Base-by-base conservation (phyloP, 2,329 filamentous ascomycete species). In the Cladosporium austrohemisphaericum region DNA sequence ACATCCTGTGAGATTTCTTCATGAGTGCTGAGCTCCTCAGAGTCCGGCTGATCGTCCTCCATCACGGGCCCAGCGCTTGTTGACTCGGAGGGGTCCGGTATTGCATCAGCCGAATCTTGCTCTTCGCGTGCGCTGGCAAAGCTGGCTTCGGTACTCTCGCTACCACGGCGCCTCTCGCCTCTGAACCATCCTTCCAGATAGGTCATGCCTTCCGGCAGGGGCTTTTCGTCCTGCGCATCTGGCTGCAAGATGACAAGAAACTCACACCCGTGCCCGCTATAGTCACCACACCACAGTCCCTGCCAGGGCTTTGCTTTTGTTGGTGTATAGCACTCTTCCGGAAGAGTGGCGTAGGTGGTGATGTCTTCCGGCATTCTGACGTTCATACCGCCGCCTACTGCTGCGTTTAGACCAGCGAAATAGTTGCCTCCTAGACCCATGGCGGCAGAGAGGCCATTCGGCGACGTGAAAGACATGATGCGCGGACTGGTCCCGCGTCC, bases 231-330 rank as follows among this genome's bases (percentile, higher is more conserved):
- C 0, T 65, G 63, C 31, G 74, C 65, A 43, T 85, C 83, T 0
- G 83, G 82, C 62, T 98, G 93, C 57, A 89, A 75, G 37, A 97
- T 73, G 10, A 94, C 73, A 4, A 97, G 63, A 49, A 96, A 95
- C 66, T 97, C 92, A 65, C 86, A 91, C 1, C 91, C 90, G 60
- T 97, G 91, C 0, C 81, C 83, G 20, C 83, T 85, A 61, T 95
- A 96, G 65, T 96, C 91, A 1, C 91, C 91, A 13, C 90, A 85
- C 86, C 88, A 97, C 23, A 98, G 88, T 0, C 92, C 92, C 55
- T 89, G 83, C 74, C 84, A 96, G 0, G 90, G 91, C 64, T 90
- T 92, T 48, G 83, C 76, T 8, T 71, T 65, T 0, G 90, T 95
- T 0, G 92, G 89, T 0, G 83, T 93, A 64, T 95, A 96, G n/a